Percentiles rank a stretch among this genome's conserved stretches.
Conservation (phyloP, 768 basidiomycete species). For the Suillus brevipes region DNA sequence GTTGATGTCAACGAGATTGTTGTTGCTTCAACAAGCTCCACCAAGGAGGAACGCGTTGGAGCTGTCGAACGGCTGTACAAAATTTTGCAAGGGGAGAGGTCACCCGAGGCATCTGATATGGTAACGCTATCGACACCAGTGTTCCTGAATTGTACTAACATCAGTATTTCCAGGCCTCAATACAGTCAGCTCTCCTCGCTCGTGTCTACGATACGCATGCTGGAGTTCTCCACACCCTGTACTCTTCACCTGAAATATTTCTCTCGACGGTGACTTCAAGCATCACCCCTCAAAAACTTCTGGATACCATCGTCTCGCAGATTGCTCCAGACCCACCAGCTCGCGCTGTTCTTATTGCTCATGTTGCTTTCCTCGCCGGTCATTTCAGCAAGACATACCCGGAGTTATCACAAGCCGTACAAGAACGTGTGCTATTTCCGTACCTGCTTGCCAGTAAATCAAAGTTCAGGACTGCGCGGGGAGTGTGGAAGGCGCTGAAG, state of each 20-base stretch:
- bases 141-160: neutral
- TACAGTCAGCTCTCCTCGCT: slow-evolving; percentile 63
- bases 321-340: slow-evolving; percentile 43
- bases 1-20: slow-evolving; percentile 43
- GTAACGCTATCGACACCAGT: slow-evolving; percentile 28
- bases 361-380: slow-evolving; percentile 55
- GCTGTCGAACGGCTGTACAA: slow-evolving; percentile 62
- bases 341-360: slow-evolving; percentile 51
- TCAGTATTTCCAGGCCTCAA: slow-evolving; percentile 43
- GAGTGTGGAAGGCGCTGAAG: slow-evolving; percentile 74
- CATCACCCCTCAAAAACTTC: slow-evolving; percentile 23
- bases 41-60: slow-evolving; percentile 54
- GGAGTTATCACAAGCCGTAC: slow-evolving; percentile 33
- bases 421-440: slow-evolving; percentile 65
- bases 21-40: slow-evolving; percentile 61
- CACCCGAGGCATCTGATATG: slow-evolving; percentile 39
- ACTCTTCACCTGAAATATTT: slow-evolving; percentile 49
- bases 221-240: slow-evolving; percentile 67
- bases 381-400: slow-evolving; percentile 41
- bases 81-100: slow-evolving; percentile 22
- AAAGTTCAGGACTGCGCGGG: slow-evolving; percentile 60
- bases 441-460: slow-evolving; percentile 74
- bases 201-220: slow-evolving; percentile 66
- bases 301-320: slow-evolving; percentile 27
- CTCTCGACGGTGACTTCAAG: slow-evolving; percentile 34